phyloP scores from a whole-genome alignment of 2,329 filamentous ascomycete genomes.

The Escovopsis sp. region DNA sequence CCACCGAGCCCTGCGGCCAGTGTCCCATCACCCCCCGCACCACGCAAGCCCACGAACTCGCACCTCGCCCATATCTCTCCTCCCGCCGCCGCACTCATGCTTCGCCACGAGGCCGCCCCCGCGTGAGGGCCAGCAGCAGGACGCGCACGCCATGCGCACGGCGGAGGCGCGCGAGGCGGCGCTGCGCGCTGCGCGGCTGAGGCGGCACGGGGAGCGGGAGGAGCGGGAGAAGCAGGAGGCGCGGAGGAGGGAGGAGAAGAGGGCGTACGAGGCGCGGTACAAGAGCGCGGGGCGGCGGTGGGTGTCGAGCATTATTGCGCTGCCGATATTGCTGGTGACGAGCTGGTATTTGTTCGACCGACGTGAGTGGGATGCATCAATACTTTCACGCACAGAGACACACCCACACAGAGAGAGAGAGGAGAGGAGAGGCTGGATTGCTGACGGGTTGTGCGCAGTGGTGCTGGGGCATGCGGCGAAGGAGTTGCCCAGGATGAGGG shows the following conservation, averaged over 20 bases:
- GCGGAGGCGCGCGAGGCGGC: constrained; percentile 12
- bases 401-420: too few species aligned
- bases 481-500: constrained; percentile 9
- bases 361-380: constrained; percentile 20
- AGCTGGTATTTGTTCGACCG: constrained; percentile 40
- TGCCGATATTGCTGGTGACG: constrained; percentile 40
- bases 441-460: constrained; percentile 10
- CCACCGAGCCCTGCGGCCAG: too few species aligned
- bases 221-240: constrained; percentile 9
- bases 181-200: constrained; percentile 11
- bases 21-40: too few species aligned
- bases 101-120: too few species aligned
- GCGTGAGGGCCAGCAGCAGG: not conserved
- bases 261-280: constrained; percentile 29
- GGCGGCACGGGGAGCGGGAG: constrained; percentile 7
- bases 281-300: constrained; percentile 30
- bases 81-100: too few species aligned
- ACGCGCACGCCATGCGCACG: constrained; percentile 6
- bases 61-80: too few species aligned
- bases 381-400: too few species aligned
- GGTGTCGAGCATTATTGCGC: constrained; percentile 31
- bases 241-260: constrained; percentile 9
- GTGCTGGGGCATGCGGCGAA: constrained; percentile 18
- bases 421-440: too few species aligned
- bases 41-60: too few species aligned